Base-by-base conservation (phyloP, 768 basidiomycete species). In the Tylopilus plumbeoviolaceoides region DNA sequence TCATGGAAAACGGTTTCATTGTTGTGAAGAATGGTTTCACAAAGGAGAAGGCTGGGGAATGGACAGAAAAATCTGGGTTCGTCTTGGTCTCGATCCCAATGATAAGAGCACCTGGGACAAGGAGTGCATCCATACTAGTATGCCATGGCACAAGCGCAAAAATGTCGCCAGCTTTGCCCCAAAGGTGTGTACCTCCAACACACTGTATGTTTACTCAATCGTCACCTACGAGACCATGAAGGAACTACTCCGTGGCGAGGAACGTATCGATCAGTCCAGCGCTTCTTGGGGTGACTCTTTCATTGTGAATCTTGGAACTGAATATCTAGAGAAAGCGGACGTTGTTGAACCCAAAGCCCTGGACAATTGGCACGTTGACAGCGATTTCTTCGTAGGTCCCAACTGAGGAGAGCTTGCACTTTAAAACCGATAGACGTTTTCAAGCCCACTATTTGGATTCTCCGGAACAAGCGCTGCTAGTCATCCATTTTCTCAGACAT, bases 1-100 rank as follows among this genome's bases (percentile, higher is more conserved):
- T 84, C 63, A 69, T 85, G 44, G 73, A 78, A 52, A 66, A 81
- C 50, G 82, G 82, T 7, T 84, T 78, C 54, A 64, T 83, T 41
- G 65, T 84, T 54, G 30, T 30, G 10, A 75, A 76, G 57, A 61
- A 72, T 30, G 82, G 80, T 1, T 83, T 84, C 61, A 23, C 23
- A 23, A 72, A 70, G 55, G 77, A 78, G 62, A 73, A 79, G 54
- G 73, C 44, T 20, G n/a, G 59, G 23, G 73, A 77, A 41, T 80
- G 76, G 71, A 79, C 75, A 36, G 35, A 36, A 40, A 72, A 77
- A 64, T 84, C 21, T 84, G 80, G 79, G 57, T 72, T 47, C 73
- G 81, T 20, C 69, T 83, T 36, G 77, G 75, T 20, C 61, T 80
- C 58, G 77, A 82, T 57, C 9, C 35, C 5, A 36, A 36, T 7